Evolutionary conservation across 2,329 filamentous ascomycete genomes (phyloP).

Genomic region (Ambrosiella xylebori): DNA sequence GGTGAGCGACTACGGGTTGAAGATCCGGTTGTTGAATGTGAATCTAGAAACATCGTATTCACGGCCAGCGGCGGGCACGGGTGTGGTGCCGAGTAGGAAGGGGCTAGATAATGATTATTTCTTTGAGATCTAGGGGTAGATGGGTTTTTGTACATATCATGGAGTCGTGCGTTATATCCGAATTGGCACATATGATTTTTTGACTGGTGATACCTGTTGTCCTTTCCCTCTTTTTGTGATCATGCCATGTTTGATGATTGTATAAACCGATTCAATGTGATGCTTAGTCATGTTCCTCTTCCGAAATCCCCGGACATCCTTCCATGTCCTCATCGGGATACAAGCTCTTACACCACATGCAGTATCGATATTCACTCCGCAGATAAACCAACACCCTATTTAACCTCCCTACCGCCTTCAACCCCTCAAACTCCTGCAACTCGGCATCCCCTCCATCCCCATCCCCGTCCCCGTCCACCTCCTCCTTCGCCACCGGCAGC

Average conservation of each 20-base stretch:
- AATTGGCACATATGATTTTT: background rate
- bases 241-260: too few relatives aligned
- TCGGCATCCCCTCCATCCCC: conserved; percentile 65
- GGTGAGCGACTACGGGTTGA: conserved; percentile 78
- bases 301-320: conserved; percentile 71
- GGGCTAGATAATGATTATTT: conserved; percentile 86
- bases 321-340: conserved; percentile 65
- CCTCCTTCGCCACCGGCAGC: conserved; percentile 48
- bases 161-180: background rate
- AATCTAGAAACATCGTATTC: conserved; percentile 62
- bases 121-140: conserved; percentile 44
- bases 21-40: conserved; percentile 83
- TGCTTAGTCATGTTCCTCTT: conserved; percentile 55
- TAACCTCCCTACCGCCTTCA: conserved; percentile 50
- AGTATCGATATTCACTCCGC: conserved; percentile 58
- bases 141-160: background rate
- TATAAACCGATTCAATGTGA: too few relatives aligned
- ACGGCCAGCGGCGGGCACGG: conserved; percentile 48
- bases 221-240: too few relatives aligned
- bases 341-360: conserved; percentile 86
- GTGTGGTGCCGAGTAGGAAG: conserved; percentile 63
- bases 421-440: conserved; percentile 58
- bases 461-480: conserved; percentile 58
- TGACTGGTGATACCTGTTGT: too few relatives aligned
- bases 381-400: conserved; percentile 50